Evolutionary conservation across 257 asterid genomes (phyloP), one percentile per base, ranked within the genome.

Genomic region (Petunia secreta): DNA sequence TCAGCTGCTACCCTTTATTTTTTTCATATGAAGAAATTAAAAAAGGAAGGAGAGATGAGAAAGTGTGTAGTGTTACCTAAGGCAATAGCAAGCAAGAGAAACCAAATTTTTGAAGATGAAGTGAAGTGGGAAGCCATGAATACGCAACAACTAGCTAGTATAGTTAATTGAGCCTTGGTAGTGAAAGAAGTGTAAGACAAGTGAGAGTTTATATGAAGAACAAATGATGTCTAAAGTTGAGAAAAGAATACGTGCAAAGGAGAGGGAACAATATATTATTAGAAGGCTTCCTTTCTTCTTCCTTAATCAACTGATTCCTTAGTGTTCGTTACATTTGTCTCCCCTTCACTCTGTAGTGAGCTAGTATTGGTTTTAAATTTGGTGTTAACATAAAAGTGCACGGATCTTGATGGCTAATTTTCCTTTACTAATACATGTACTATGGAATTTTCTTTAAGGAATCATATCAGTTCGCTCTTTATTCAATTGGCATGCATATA

Each of bases 251-350:
- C 91, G 90, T 88, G 93, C 78, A 54, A 69, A 54, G 83, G 83
- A 40, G 81, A 77, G 86, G 67, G 77, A 82, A 65, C 60, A 69
- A 6, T 40, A 76, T 16, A 75, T 77, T 64, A 40, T 25, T 25
- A 48, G 71, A 75, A 75, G 53, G 90, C 88, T 90, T 89, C 93
- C 85, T 92, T 92, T 81, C 93, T 88, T 88, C 85, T 82, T 83
- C 62, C 8, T 57, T 75, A 83, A 91, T 88, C 90, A 83, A 82
- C 37, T 40, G 89, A 91, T 89, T 84, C 94, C 86, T 90, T 90
- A 80, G 77, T 73, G 62, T 73, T 73, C 62, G 6, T 73, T 50
- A 73, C 77, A 73, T 25, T 73, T 73, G 77, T 73, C 62, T 73
- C 62, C 11, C 15, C 3, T 15, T 15, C 57, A 8, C 37, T 37